Base-by-base conservation (phyloP, 805 yeast genomes). In the Ogataea degrootiae region DNA sequence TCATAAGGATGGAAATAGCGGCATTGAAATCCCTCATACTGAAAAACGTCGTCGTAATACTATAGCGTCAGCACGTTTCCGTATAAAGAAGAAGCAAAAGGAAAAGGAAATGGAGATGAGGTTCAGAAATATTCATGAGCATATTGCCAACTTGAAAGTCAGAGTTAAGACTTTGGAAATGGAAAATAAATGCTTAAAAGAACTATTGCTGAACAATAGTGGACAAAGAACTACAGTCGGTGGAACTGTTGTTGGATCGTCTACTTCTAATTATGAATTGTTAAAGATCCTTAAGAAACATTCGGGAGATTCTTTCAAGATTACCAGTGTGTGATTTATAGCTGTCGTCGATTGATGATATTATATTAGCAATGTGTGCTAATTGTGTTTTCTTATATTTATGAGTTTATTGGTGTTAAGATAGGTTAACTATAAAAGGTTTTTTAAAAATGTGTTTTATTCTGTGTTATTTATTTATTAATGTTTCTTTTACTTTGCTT, bases 21-120 rank as follows among this genome's bases (percentile, higher is more conserved):
- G 31, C 15, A 37, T 21, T 29, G 29, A 34, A 33, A 23, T 16
- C 7, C 40, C 45, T 5, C 41, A 37, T 17, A 35, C 37, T 6
- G 83, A 79, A 51, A 81, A 80, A 58, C 70, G 82, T 51, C 68
- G 77, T 48, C 68, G 85, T 52, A 81, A 80, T 59, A 79, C 87
- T 2, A 80, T 81, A 5, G 88, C 88, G 0, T 74, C 81, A 40
- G 87, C 87, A 0, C 65, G 85, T 44, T 82, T 82, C 63, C 65
- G 87, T 53, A 69, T 77, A 39, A 82, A 82, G 65, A 80, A 80
- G 71, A 81, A 80, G 60, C 57, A 74, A 51, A 79, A 72, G 59
- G 85, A 80, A 54, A 75, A 73, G 55, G 79, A 79, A 57, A 75
- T 82, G 82, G 83, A 79, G 54, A 67, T 66, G 40, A 72, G 67